Evolutionary conservation across 2,329 filamentous ascomycete genomes (phyloP).

Genomic region (Didymella exigua): DNA sequence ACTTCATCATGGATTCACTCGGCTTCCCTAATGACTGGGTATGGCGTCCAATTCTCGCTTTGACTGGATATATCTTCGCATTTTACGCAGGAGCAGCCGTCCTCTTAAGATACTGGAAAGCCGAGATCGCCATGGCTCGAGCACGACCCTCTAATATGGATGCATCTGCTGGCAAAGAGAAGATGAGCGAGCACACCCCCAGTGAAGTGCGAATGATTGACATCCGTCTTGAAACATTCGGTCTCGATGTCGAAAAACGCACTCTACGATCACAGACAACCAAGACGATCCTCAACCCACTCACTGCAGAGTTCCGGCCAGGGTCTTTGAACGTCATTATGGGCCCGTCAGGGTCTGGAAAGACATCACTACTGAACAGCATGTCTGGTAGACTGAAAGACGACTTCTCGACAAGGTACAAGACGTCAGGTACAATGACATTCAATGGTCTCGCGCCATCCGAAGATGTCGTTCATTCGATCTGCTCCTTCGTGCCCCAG

Average conservation of each 20-base stretch:
- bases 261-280: slow-evolving; percentile 57
- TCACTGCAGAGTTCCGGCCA: slow-evolving; percentile 70
- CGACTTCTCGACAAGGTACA: slow-evolving; percentile 66
- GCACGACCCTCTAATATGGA: slow-evolving; percentile 62
- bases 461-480: slow-evolving; percentile 69
- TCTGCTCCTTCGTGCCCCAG: slow-evolving; percentile 78
- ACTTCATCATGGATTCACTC: slow-evolving; percentile 71
- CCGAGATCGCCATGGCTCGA: slow-evolving; percentile 72
- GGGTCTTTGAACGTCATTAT: slow-evolving; percentile 77
- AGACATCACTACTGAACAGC: slow-evolving; percentile 74
- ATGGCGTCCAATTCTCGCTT: slow-evolving; percentile 66
- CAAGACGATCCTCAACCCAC: slow-evolving; percentile 66
- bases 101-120: slow-evolving; percentile 67
- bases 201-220: slow-evolving; percentile 65
- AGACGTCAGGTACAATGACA: slow-evolving; percentile 64
- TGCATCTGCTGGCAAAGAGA: slow-evolving; percentile 72
- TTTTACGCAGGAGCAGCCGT: slow-evolving; percentile 67
- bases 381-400: slow-evolving; percentile 72
- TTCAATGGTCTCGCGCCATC: slow-evolving; percentile 75
- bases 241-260: slow-evolving; percentile 68
- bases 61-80: slow-evolving; percentile 66
- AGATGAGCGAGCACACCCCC: slow-evolving; percentile 62
- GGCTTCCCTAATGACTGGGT: slow-evolving; percentile 73
- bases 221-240: slow-evolving; percentile 68
- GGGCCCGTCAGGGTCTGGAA: slow-evolving; percentile 79